These are phyloP conservation scores for Anisogramma anomala DNA, from an alignment of 2,329 filamentous ascomycete genomes.

Conservation along the genomic window DNA sequence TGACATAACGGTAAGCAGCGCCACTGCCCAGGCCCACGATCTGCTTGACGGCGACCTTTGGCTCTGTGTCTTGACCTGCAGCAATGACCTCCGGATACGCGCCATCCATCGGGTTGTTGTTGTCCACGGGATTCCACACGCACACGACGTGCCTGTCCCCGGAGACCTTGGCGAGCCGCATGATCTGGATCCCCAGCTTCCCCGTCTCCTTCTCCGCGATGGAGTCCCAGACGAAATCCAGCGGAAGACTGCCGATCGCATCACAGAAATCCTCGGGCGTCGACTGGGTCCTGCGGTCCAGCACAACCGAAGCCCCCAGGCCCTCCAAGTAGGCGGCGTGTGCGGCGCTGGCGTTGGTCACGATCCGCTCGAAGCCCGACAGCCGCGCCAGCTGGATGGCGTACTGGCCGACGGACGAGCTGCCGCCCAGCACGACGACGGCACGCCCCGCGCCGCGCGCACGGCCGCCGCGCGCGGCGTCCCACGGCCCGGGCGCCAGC, in stretches of 20 bases:
- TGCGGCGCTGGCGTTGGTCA: conserved; percentile 23
- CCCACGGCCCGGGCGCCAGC: background rate
- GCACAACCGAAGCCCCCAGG: conserved; percentile 7
- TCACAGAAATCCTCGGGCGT: conserved; percentile 16
- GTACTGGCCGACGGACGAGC: conserved; percentile 28
- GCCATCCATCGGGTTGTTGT: background rate
- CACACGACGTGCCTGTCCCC: background rate
- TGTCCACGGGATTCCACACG: background rate
- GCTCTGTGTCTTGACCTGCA: background rate
- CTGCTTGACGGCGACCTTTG: background rate
- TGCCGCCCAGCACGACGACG: background rate
- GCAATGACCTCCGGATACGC: background rate
- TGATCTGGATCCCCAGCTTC: background rate
- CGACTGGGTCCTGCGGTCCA: conserved; percentile 16
- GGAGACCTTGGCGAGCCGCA: background rate
- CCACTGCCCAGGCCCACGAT: background rate
- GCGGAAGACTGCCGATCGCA: conserved; percentile 15
- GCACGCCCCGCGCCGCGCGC: background rate
- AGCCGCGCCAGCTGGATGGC: conserved; percentile 31
- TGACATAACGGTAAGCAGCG: background rate
- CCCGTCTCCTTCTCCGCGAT: background rate
- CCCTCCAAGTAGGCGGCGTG: conserved; percentile 24
- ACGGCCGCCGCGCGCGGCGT: conserved; percentile 13
- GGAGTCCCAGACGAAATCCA: background rate
- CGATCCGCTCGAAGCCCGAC: conserved; percentile 30